Evolutionary conservation across 331 rosid species (phyloP).

Genomic region (Acacia pycnantha): DNA sequence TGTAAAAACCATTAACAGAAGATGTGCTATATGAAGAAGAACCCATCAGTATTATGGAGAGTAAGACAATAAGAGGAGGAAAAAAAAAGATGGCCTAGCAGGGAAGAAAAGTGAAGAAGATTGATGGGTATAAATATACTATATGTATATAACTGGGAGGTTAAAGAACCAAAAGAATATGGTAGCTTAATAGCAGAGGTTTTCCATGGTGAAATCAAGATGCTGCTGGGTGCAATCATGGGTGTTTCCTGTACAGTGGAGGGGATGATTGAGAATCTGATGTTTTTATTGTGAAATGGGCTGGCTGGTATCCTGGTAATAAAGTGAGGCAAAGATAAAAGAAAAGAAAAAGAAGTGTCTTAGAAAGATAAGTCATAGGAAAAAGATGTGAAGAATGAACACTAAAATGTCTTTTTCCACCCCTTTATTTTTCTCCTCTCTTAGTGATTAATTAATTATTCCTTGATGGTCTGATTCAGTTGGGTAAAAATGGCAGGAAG

Average conservation of each 20-base stretch:
- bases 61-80: neutral
- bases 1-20: conserved; percentile 75
- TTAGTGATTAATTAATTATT: conserved; percentile 14
- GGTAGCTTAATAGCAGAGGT: conserved; percentile 39
- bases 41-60: conserved; percentile 43
- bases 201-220: conserved; percentile 38
- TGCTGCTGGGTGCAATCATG: conserved; percentile 82
- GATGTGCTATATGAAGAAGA: conserved; percentile 44
- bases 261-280: conserved; percentile 76
- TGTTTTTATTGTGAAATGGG: conserved; percentile 46
- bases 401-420: neutral
- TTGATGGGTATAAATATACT: conserved; percentile 25
- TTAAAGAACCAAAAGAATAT: neutral
- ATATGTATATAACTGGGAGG: conserved; percentile 22
- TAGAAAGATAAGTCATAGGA: neutral
- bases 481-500: conserved; percentile 5
- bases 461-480: conserved; percentile 10
- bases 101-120: conserved; percentile 45
- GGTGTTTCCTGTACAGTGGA: conserved; percentile 72
- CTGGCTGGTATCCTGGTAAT: conserved; percentile 9
- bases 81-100: neutral
- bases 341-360: conserved; percentile 5
- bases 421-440: neutral
- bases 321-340: conserved; percentile 6
- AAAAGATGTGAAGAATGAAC: neutral